A percentile compares a stretch with the other conserved stretches of the same genome.
phyloP scores from a whole-genome alignment of 2,329 filamentous ascomycete genomes.

The Hymenoscyphus fructigenus region DNA sequence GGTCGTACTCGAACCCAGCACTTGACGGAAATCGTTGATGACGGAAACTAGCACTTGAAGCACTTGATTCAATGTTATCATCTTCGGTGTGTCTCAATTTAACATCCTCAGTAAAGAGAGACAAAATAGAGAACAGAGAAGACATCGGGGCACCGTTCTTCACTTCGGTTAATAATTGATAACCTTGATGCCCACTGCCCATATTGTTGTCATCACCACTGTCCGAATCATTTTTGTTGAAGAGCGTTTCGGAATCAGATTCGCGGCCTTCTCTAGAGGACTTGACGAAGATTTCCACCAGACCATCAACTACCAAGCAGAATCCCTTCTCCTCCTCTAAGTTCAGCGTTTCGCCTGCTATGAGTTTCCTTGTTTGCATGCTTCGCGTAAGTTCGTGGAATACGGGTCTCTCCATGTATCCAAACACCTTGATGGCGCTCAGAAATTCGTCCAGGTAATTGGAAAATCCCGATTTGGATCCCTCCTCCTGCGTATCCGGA shows the following conservation, averaged over 20 bases:
- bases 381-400: constrained; percentile 97
- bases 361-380: constrained; percentile 96
- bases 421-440: constrained; percentile 98
- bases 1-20: constrained; percentile 30
- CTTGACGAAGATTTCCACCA: constrained; percentile 98
- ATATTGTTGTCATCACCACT: constrained; percentile 67
- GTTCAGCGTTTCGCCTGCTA: constrained; percentile 91
- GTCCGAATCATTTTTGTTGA: constrained; percentile 51
- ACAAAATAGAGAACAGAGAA: constrained; percentile 94
- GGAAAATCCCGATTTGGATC: constrained; percentile 85
- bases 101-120: constrained; percentile 93
- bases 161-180: constrained; percentile 93
- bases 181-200: constrained; percentile 71
- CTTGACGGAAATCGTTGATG: constrained; percentile 29
- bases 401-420: constrained; percentile 91
- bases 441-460: constrained; percentile 98
- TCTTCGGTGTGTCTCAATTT: constrained; percentile 73
- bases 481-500: constrained; percentile 86
- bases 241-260: constrained; percentile 41
- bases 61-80: constrained; percentile 36
- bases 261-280: constrained; percentile 61
- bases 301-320: constrained; percentile 91
- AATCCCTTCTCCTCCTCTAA: constrained; percentile 98
- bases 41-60: constrained; percentile 38
- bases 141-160: constrained; percentile 99